phyloP scores from a whole-genome alignment of 2,329 filamentous ascomycete genomes.

The Alternaria ventricosa region DNA sequence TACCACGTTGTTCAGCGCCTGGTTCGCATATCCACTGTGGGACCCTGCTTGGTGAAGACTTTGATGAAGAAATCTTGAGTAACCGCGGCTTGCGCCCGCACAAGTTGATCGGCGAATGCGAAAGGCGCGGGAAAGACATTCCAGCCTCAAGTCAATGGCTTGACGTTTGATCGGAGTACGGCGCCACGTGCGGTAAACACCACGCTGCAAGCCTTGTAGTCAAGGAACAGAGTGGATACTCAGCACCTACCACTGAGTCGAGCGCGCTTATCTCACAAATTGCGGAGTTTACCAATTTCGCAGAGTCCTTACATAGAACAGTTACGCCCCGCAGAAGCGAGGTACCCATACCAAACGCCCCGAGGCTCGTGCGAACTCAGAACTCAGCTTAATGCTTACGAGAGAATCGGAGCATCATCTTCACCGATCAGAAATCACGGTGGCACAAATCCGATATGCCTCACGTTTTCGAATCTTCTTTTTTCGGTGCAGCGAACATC shows the following conservation, averaged over 20 bases:
- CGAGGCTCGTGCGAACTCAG: neutral
- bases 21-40: conserved; percentile 7
- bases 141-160: conserved; percentile 6
- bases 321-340: conserved; percentile 7
- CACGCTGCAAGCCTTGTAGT: conserved; percentile 9
- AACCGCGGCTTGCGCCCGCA: neutral
- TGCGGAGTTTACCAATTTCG: conserved; percentile 7
- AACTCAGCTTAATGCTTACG: conserved; percentile 15
- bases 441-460: conserved; percentile 25
- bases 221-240: conserved; percentile 9
- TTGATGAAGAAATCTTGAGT: neutral
- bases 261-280: conserved; percentile 22
- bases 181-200: conserved; percentile 17
- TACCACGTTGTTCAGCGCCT: conserved; percentile 10
- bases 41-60: neutral
- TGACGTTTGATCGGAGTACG: conserved; percentile 14
- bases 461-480: conserved; percentile 7
- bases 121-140: neutral
- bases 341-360: neutral
- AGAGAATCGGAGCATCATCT: neutral
- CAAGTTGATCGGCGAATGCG: conserved; percentile 1
- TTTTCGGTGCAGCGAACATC: neutral
- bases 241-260: conserved; percentile 1
- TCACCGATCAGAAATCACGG: conserved; percentile 25
- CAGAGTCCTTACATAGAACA: neutral